Percentiles rank a stretch among this genome's conserved stretches.
Evolutionary conservation across 305 asterid genomes (phyloP).

Genomic region (Plantago lanceolata): DNA sequence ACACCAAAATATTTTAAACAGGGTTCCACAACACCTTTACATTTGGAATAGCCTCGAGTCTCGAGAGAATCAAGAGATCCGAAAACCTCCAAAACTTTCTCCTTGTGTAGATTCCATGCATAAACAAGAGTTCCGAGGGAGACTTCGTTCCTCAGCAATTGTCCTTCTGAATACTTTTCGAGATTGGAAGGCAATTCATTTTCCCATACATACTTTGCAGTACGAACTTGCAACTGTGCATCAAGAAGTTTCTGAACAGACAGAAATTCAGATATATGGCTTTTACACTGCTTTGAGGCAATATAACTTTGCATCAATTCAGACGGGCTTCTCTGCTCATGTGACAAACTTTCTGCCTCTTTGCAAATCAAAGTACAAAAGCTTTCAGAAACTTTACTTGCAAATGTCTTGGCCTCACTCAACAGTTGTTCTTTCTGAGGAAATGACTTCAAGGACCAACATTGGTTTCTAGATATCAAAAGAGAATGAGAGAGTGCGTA

Average conservation of each 20-base stretch:
- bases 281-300: conserved; percentile 25
- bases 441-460: conserved; percentile 55
- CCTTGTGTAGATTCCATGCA: conserved; percentile 50
- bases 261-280: conserved; percentile 35
- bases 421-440: conserved; percentile 37
- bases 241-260: conserved; percentile 43
- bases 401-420: conserved; percentile 30
- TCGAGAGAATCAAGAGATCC: conserved; percentile 38
- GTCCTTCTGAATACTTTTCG: conserved; percentile 22
- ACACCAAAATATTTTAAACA: conserved; percentile 51
- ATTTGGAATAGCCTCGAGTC: conserved; percentile 15
- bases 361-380: conserved; percentile 34
- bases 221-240: conserved; percentile 31
- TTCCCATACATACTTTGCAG: conserved; percentile 37
- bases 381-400: conserved; percentile 31
- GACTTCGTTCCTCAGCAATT: conserved; percentile 30
- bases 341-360: conserved; percentile 35
- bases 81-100: conserved; percentile 25
- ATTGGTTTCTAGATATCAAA: conserved; percentile 43
- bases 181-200: conserved; percentile 21
- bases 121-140: conserved; percentile 39
- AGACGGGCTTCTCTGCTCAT: conserved; percentile 30
- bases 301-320: conserved; percentile 30
- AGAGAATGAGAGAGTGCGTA: conserved; percentile 38
- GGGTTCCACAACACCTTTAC: conserved; percentile 27